A percentile compares a stretch with the other conserved stretches of the same genome.
phyloP scores from a whole-genome alignment of 2,329 filamentous ascomycete species.

The Escovopsis sp. region DNA sequence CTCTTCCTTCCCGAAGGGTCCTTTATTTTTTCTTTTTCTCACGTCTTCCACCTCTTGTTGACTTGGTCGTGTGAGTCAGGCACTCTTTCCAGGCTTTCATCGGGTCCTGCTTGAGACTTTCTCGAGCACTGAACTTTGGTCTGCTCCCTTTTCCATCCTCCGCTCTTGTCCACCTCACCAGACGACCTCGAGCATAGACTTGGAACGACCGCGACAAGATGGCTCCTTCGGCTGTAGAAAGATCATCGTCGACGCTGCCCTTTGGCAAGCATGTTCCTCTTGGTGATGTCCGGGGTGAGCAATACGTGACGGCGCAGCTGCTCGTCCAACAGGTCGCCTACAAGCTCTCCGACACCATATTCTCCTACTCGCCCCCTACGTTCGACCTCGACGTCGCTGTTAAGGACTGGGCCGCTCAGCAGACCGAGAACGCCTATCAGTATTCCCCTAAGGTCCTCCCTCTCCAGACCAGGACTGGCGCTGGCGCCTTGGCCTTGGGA shows the following conservation, averaged over 20 bases:
- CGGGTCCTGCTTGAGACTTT: background rate
- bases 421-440: conserved; percentile 67
- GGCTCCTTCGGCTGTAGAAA: conserved; percentile 2
- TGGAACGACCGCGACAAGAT: no score
- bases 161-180: no score
- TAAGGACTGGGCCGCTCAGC: conserved; percentile 55
- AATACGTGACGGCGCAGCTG: conserved; percentile 82
- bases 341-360: conserved; percentile 89
- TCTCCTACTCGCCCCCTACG: conserved; percentile 86
- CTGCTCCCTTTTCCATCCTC: no score
- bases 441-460: conserved; percentile 62
- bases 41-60: conserved; percentile 3
- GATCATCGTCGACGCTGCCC: conserved; percentile 34
- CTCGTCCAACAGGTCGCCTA: conserved; percentile 95
- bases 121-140: no score
- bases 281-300: conserved; percentile 66
- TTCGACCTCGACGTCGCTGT: conserved; percentile 81
- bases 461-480: conserved; percentile 77
- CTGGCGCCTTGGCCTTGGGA: conserved; percentile 79
- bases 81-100: background rate
- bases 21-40: no score
- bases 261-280: conserved; percentile 41
- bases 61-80: background rate
- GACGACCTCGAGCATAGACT: no score
- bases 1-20: background rate